Base-by-base conservation (phyloP, 768 basidiomycete genomes). In the Termitomyces titanicus region DNA sequence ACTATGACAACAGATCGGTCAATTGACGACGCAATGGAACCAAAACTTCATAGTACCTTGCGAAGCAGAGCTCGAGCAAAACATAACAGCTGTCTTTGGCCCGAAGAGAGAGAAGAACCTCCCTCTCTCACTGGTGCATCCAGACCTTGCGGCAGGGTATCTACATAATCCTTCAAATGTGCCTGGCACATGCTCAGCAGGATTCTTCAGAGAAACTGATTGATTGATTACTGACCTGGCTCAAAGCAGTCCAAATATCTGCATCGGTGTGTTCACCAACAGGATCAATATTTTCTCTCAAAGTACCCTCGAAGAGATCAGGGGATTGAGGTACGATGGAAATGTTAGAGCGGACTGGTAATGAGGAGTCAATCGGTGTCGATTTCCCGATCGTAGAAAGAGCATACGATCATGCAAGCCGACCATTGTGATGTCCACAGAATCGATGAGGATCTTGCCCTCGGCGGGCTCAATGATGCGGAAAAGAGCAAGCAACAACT, bases 251-350 rank as follows among this genome's bases (percentile, higher is more conserved):
- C 96, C 96, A 98, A 24, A 98, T 91, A 56, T 92, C 88, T 1
- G 72, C 79, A 68, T 98, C 95, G 17, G 78, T 74, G 57, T 90
- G 73, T 54, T 79, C 74, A 1, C 88, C 87, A 17, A 89, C 79
- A 9, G 94, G 95, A 68, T 97, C 95, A 53, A 97, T 88, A 64
- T 97, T 97, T 61, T 93, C 85, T 52, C 92, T 81, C 13, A 93
- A 69, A 0, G 85, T 85, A 3, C 88, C 88, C 64, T 86, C 84
- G 58, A 86, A 87, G 22, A 88, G 63, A 64, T 86, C 85, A 3
- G 84, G 82, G 58, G 73, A 85, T 68, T 95, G 92, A 2, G 92
- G 92, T 15, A 94, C 92, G 64, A 95, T 95, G 2, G 89, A 88
- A 54, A 95, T 84, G 33, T 79, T 78, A 4, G 86, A 87, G 9